These are phyloP conservation scores for Calonectria ilicicola DNA, from an alignment of 2,329 filamentous ascomycete genomes.

Conservation along the genomic window DNA sequence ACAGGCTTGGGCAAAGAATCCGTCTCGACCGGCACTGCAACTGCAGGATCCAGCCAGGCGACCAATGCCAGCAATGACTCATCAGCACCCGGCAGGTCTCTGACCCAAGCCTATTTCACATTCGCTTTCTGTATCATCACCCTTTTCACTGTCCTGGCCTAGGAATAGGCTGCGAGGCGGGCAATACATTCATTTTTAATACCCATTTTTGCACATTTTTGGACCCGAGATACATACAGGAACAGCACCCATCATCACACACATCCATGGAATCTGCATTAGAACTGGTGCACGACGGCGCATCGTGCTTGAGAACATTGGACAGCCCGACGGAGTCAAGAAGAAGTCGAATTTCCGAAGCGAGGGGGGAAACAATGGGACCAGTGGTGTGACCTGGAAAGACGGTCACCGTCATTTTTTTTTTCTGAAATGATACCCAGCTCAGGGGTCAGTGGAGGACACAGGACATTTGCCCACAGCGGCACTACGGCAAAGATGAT, in stretches of 20 bases:
- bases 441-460: conserved; percentile 25
- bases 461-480: not conserved
- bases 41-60: conserved; percentile 28
- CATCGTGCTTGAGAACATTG: conserved; percentile 26
- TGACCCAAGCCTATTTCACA: conserved; percentile 36
- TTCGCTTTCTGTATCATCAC: conserved; percentile 44
- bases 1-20: conserved; percentile 41
- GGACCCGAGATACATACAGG: conserved; percentile 16
- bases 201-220: conserved; percentile 21
- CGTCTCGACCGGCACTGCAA: conserved; percentile 35
- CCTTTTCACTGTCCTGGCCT: conserved; percentile 41
- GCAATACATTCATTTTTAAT: conserved; percentile 46
- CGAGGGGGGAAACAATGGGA: conserved; percentile 19
- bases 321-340: conserved; percentile 13
- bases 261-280: not conserved
- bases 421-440: conserved; percentile 34
- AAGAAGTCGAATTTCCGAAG: conserved; percentile 20
- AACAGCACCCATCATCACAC: conserved; percentile 28
- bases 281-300: conserved; percentile 26
- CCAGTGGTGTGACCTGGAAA: conserved; percentile 27
- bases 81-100: conserved; percentile 30
- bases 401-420: conserved; percentile 21
- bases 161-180: conserved; percentile 13
- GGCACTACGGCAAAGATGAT: not conserved
- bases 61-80: conserved; percentile 40